A percentile compares a stretch with the other conserved stretches of the same genome.
Evolutionary conservation across 139 green algal species (phyloP).

Genomic region (Desmodesmus armatus): DNA sequence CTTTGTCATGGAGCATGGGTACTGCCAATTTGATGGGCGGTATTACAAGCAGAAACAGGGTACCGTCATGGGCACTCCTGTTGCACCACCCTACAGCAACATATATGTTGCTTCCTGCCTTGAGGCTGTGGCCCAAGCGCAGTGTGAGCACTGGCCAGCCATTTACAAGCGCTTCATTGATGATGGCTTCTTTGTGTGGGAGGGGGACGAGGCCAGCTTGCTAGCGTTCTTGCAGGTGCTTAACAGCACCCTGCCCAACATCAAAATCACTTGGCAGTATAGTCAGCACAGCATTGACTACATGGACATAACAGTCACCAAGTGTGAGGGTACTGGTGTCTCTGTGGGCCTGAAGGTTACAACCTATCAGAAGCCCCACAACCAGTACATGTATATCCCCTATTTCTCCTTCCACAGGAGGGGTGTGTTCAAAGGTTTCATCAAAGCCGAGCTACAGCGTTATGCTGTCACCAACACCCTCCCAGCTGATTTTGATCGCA

Average conservation of each 20-base stretch:
- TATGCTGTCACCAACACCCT: too few species aligned
- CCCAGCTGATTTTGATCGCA: too few species aligned
- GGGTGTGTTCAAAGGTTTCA: too few species aligned
- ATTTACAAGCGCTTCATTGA: slow-evolving; percentile 23
- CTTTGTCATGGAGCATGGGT: slow-evolving; percentile 3
- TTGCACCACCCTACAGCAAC: slow-evolving; percentile 11
- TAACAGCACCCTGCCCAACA: slow-evolving; percentile 14
- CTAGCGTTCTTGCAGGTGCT: background rate
- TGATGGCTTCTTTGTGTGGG: slow-evolving; percentile 32
- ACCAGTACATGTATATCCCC: too few species aligned
- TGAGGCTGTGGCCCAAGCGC: background rate
- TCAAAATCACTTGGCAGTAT: background rate
- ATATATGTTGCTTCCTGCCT: background rate
- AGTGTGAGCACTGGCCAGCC: background rate
- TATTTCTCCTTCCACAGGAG: too few species aligned
- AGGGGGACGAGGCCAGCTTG: background rate
- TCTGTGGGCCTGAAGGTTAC: slow-evolving; percentile 7
- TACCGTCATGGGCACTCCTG: slow-evolving; percentile 19
- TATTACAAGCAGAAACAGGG: slow-evolving; percentile 3
- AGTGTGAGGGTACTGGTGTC: background rate
- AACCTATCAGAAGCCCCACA: too few species aligned
- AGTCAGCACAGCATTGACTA: slow-evolving; percentile 12
- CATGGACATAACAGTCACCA: slow-evolving; percentile 25
- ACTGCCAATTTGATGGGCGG: background rate
- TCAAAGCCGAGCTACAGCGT: too few species aligned